Base-by-base conservation (phyloP, 2,329 filamentous ascomycete genomes). In the Amauroascus verrucosus region DNA sequence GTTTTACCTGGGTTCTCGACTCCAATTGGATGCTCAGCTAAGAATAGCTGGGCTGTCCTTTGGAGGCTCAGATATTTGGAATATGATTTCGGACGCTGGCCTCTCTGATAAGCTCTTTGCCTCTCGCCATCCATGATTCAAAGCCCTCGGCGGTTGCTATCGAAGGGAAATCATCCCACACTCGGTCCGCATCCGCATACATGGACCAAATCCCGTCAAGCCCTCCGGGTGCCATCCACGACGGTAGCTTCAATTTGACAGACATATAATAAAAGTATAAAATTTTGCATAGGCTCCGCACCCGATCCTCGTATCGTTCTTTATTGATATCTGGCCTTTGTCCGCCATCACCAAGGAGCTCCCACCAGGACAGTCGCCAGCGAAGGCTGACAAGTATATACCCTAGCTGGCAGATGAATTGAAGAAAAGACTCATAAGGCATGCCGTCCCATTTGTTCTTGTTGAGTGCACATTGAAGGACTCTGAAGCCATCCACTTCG, bases 261-360 rank as follows among this genome's bases (percentile, higher is more conserved):
- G 66, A 70, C 20, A 70, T 73, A 56, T 72, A 74, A 60, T 73
- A 74, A 41, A 73, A 72, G 54, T 74, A 74, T 6, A 75, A 64
- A 40, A 73, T 70, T 43, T 69, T 63, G 60, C 71, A 73, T 13
- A 74, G 65, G 18, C 67, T 59, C 35, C 68, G 65, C 7, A 72
- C 71, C 3, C 70, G 67, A 26, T 68, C 64, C 38, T 70, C 62
- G 33, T 71, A 72, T 38, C 68, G 65, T 54, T 69, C 67, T 59
- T 69, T 64, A 30, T 55, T 41, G 43, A 53, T 44, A 37, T 61
- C 64, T 1, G 67, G 67, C 22, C 70, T 68, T 2, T 64, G 64
- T 24, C 67, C 66, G 13, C 67, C 67, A 45, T 72, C 69, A 5
- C 70, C 71, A 7, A 72, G 67, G 2, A 64, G 63, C 41, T 67